Base-by-base conservation (phyloP, 768 basidiomycete species). In the Boletus rubropictus region DNA sequence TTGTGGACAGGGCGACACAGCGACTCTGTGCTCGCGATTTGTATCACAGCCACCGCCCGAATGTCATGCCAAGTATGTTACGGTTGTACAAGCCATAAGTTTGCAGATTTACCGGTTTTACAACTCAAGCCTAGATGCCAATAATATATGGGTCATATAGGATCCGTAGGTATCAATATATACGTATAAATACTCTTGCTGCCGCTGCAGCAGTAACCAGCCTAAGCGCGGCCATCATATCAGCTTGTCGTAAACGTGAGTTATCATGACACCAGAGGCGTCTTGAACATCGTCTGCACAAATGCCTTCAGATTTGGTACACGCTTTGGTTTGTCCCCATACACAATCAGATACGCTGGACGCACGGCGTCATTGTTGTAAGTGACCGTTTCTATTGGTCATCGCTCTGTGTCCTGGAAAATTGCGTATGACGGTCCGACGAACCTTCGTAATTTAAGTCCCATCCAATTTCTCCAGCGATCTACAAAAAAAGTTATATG, bases 331-430 rank as follows among this genome's bases (percentile, higher is more conserved):
- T 66, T 62, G 31, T 60, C 39, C 15, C 77, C 79, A 54, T 84
- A 85, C 17, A 83, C 74, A n/a, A 85, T 62, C 46, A 84, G 68
- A 63, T 76, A 85, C 0, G 80, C 80, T 15, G 83, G 83, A 7
- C 81, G 76, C 53, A 83, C 77, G 24, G 82, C 81, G 52, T 83
- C 81, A 55, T 83, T 82, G 36, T 69, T 57, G 54, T 84, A 84
- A 12, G 82, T 80, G 7, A 84, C 80, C 4, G 79, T 83, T 61
- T 84, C 83, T 66, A 42, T 35, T 7, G n/a, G 54, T 24, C 36
- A 40, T 32, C 35, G 40, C 29, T 41, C 35, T 24, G 5, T 21
- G 24, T 27, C 11, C 33, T 10, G 22, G 17, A 40, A 42, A 7
- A 3, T 8, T 20, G 18, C 27, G 24, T 5, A 17, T 14, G 1